Evolutionary conservation across 441 rosid species (phyloP), one percentile per base, ranked within the genome.

Genomic region (Kokia cookei): DNA sequence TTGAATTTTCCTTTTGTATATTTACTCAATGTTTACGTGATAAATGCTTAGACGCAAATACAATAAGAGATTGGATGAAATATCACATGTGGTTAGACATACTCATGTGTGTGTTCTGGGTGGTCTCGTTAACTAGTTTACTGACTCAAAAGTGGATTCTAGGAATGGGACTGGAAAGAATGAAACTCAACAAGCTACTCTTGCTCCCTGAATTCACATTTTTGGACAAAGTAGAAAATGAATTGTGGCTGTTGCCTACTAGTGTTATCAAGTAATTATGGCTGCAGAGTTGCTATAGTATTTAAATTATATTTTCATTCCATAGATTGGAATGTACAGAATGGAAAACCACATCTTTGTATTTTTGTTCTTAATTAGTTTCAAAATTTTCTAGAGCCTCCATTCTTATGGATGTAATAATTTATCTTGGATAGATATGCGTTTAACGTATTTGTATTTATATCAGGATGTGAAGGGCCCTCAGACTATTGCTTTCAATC

Each of bases 391-490:
- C 13, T 24, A 47, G 29, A 62, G 17, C 17, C 27, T 76, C 64
- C 35, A 15, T 63, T 71, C 9, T 27, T 51, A 64, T 78, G 4
- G 3, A 55, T 59, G n/a, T 47, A 55, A 65, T 73, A n/a, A 43
- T 57, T 67, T 37, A 45, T 57, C 65, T 69, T 14, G 40, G 10
- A 61, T 55, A 22, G 57, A 63, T 71, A 24, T 69, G 15, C 35
- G 58, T 47, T 73, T 77, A 65, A 74, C 72, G 37, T 59, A 43
- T 80, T 82, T 69, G 47, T 37, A 45, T 63, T 77, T 74, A 24
- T 50, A 69, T 65, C 89, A 96, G 98, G 99, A 96, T 87, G 97
- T 96, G 68, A 93, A 81, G 70, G 99, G 99, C 73, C 98, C 99
- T 75, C 99, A 93, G 75, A 96, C 94, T 67, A 94, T 93, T 85